phyloP scores from a whole-genome alignment of 768 basidiomycete genomes.

The Myochromella boudieri region DNA sequence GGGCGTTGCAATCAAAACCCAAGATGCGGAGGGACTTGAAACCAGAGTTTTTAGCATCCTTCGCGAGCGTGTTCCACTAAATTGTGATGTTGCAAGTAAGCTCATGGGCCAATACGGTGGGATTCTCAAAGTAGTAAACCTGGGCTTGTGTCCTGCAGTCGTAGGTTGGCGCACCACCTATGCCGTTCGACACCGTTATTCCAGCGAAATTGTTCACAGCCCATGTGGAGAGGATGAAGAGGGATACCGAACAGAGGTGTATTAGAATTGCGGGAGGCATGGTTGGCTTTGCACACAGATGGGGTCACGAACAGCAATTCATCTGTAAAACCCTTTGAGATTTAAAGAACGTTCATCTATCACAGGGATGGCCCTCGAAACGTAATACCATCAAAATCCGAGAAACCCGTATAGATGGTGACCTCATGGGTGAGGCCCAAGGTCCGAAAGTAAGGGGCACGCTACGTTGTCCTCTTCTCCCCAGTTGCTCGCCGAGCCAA shows the following conservation, averaged over 20 bases:
- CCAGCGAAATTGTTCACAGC: slow-evolving; percentile 33
- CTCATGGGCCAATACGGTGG: no score
- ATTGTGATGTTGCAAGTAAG: no score
- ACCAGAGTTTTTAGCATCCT: slow-evolving; percentile 27
- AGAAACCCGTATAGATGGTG: no score
- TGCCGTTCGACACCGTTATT: slow-evolving; percentile 32
- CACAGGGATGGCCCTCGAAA: not conserved
- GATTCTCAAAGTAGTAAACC: slow-evolving; percentile 18
- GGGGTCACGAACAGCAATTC: no score
- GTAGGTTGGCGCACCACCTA: slow-evolving; percentile 25
- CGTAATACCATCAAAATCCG: no score
- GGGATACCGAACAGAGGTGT: slow-evolving; percentile 9
- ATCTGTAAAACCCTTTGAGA: not conserved
- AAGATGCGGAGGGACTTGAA: slow-evolving; percentile 34
- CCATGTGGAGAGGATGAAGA: slow-evolving; percentile 14
- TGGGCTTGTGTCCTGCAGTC: slow-evolving; percentile 35
- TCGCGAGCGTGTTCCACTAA: slow-evolving; percentile 36
- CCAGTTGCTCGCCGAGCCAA: no score
- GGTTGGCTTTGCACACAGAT: no score
- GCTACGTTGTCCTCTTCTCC: no score
- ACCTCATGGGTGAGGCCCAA: no score
- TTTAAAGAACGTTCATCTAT: not conserved
- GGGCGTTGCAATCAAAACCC: slow-evolving; percentile 37
- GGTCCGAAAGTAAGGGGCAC: no score
- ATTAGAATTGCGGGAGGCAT: slow-evolving; percentile 1